phyloP scores from a whole-genome alignment of 805 yeast genomes.

The Pichia gijzeniarum region DNA sequence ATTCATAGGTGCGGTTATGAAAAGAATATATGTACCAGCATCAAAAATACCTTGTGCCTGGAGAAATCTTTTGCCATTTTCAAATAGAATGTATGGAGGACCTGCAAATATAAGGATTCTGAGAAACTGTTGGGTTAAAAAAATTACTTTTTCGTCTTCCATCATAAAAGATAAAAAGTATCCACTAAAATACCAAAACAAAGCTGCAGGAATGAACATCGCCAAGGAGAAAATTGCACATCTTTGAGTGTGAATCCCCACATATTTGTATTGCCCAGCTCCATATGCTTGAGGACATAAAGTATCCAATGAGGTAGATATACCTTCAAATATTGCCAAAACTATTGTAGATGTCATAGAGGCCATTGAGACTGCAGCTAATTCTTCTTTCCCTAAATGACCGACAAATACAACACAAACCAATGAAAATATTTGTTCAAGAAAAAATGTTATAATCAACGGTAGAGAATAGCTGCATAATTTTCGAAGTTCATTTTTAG shows the following conservation, averaged over 20 bases:
- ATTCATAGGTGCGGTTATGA: constrained; percentile 67
- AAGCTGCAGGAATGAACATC: constrained; percentile 52
- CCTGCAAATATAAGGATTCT: constrained; percentile 55
- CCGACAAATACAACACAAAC: constrained; percentile 79
- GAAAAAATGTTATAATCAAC: constrained; percentile 55
- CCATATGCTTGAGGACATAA: constrained; percentile 79
- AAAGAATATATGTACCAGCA: constrained; percentile 65
- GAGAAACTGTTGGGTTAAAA: constrained; percentile 52
- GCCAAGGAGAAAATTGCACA: constrained; percentile 58
- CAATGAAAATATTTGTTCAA: constrained; percentile 55
- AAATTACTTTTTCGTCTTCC: constrained; percentile 39
- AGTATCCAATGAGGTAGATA: constrained; percentile 70
- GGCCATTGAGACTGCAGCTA: constrained; percentile 72
- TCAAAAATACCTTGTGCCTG: constrained; percentile 79
- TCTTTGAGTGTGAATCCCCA: constrained; percentile 62
- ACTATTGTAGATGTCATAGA: constrained; percentile 77
- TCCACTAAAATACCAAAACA: constrained; percentile 58
- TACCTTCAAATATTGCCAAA: constrained; percentile 68
- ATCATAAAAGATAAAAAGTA: constrained; percentile 39
- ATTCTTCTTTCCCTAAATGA: constrained; percentile 59
- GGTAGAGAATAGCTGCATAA: constrained; percentile 45
- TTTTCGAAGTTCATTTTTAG: constrained; percentile 26
- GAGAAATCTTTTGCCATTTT: constrained; percentile 64
- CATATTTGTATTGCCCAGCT: constrained; percentile 52
- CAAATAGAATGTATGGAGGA: constrained; percentile 66